Evolutionary conservation across 192 early-diverging fungal genomes (phyloP), one percentile per base, ranked within the genome.

Genomic region (Gonapodya sp.): DNA sequence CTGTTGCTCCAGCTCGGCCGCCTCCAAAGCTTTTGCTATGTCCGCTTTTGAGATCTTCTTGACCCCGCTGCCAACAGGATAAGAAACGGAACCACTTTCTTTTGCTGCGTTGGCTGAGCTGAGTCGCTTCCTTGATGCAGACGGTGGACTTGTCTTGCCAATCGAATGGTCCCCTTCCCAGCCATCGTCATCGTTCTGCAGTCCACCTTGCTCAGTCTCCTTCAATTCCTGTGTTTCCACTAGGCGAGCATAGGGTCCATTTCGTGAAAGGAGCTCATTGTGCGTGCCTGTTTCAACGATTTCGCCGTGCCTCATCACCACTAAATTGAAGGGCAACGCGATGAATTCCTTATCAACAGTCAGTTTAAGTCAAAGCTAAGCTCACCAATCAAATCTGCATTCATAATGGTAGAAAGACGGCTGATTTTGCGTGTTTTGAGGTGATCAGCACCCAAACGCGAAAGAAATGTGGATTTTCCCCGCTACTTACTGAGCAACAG

Each of bases 371-470:
- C n/a, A n/a, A n/a, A n/a, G n/a, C n/a, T n/a, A n/a, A n/a, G n/a
- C n/a, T n/a, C n/a, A n/a, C n/a, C 78, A 64, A 96, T 96, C 34
- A 83, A 24, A 82, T 95, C 94, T 34, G 92, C 91, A 81, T 92
- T 91, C 85, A 94, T 93, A 81, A 96, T 93, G 32, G 94, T 96
- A n/a, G 92, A 90, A 35, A 96, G 86, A 2, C 95, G 83, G 87
- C 46, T 64, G 46, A 24, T 16, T 8, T 16, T 16, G 46, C 46
- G 46, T 64, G 46, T 16, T 8, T 24, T 16, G 46, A 64, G 24
- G 24, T 64, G 8, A 64, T 16, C 8, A 64, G 8, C 8, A 64
- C n/a, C n/a, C n/a, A n/a, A n/a, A n/a, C n/a, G 46, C 8, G 8
- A 8, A 64, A 16, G 8, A 16, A 64, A 64, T 64, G 46, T 64